These are phyloP conservation scores for Chalciporus sphaerocephalus DNA, from an alignment of 768 basidiomycete species.

Conservation along the genomic window DNA sequence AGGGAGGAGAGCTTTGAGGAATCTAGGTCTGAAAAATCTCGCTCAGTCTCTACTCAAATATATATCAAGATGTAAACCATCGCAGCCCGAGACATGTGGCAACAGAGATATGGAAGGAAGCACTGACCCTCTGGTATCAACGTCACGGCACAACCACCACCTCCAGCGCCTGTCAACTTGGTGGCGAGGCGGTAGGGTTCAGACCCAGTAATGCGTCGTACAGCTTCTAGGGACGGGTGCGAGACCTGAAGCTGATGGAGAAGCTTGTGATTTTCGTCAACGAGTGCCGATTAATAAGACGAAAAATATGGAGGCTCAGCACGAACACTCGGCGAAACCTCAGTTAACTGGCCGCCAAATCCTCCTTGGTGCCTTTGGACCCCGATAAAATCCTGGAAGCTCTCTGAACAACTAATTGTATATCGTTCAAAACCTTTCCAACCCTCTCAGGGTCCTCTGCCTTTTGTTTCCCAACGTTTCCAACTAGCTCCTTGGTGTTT, in stretches of 20 bases:
- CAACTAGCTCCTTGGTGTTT: slow-evolving; percentile 92
- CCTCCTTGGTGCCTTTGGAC: slow-evolving; percentile 11
- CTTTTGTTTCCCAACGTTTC: slow-evolving; percentile 76
- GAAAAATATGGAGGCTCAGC: background rate
- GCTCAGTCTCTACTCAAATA: background rate
- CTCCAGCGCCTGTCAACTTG: slow-evolving; percentile 97
- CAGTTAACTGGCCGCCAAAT: slow-evolving; percentile 51
- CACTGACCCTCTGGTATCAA: slow-evolving; percentile 86
- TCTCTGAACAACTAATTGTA: slow-evolving; percentile 82
- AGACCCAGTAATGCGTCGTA: slow-evolving; percentile 63
- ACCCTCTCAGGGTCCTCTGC: slow-evolving; percentile 82
- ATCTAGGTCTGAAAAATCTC: slow-evolving; percentile 56
- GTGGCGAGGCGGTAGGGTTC: slow-evolving; percentile 71
- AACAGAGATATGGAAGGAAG: background rate
- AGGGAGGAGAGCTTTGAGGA: slow-evolving; percentile 55
- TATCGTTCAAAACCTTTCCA: slow-evolving; percentile 68
- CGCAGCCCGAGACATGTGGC: background rate
- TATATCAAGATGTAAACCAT: background rate
- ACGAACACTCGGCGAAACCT: background rate
- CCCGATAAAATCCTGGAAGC: slow-evolving; percentile 73
- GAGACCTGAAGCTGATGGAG: slow-evolving; percentile 86
- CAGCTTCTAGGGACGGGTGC: slow-evolving; percentile 80
- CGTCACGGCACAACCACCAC: slow-evolving; percentile 97
- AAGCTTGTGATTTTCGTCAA: slow-evolving; percentile 85
- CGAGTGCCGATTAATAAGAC: slow-evolving; percentile 52